Conservation (phyloP, 2,329 filamentous ascomycete genomes). For the Phyllosticta capitalensis region DNA sequence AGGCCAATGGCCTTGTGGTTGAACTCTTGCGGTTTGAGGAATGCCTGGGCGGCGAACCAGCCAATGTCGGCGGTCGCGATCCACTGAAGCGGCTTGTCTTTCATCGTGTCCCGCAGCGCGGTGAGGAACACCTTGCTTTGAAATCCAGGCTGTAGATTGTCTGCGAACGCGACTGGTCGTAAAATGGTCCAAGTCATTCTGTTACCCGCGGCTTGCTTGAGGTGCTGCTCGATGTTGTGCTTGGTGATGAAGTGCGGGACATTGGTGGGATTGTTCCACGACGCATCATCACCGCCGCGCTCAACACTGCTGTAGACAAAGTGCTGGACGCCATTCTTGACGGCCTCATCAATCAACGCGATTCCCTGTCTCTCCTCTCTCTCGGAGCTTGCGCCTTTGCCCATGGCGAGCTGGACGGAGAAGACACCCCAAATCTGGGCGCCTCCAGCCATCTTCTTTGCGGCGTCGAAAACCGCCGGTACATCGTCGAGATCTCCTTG, state of each 20-base stretch:
- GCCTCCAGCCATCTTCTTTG: conserved; percentile 22
- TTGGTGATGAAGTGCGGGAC: conserved; percentile 57
- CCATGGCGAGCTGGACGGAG: conserved; percentile 47
- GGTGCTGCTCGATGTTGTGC: conserved; percentile 51
- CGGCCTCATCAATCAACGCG: conserved; percentile 47
- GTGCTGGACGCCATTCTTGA: conserved; percentile 46
- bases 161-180: conserved; percentile 54
- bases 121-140: conserved; percentile 41
- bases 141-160: conserved; percentile 44
- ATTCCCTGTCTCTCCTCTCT: conserved; percentile 48
- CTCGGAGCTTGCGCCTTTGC: conserved; percentile 33
- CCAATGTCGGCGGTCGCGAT: conserved; percentile 41
- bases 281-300: conserved; percentile 47
- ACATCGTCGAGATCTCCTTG: conserved; percentile 49
- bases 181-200: conserved; percentile 53
- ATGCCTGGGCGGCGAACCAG: conserved; percentile 40
- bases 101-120: conserved; percentile 32
- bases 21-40: conserved; percentile 37
- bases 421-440: conserved; percentile 50
- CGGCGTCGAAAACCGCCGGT: conserved; percentile 40
- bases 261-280: conserved; percentile 36
- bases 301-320: conserved; percentile 59
- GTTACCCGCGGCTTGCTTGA: conserved; percentile 36
- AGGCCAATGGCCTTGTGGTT: conserved; percentile 37
- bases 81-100: conserved; percentile 34